Conservation (phyloP, 805 yeast species). For the Tetrapisispora fleetii region DNA sequence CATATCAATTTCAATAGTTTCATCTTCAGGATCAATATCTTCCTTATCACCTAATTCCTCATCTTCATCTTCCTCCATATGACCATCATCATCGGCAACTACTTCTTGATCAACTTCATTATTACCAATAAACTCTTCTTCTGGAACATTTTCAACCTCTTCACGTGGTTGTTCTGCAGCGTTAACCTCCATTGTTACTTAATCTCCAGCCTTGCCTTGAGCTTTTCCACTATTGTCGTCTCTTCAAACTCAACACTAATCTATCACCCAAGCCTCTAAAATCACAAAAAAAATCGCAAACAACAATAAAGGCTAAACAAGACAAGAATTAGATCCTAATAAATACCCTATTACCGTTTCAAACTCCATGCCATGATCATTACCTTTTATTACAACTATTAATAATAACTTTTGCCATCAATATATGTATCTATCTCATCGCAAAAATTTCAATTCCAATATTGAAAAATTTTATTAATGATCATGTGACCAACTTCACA, state of each 20-base stretch:
- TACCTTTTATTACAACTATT: too few relatives aligned
- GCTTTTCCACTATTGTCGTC: too few relatives aligned
- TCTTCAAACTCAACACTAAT: background rate
- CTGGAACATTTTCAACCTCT: constrained; percentile 11
- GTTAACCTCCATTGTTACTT: background rate
- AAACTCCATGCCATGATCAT: too few relatives aligned
- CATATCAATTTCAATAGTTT: constrained; percentile 66
- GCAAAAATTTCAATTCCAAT: background rate
- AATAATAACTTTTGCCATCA: background rate
- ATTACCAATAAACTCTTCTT: constrained; percentile 31
- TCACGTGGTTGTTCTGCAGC: background rate
- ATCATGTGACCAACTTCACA: too few relatives aligned
- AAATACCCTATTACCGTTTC: too few relatives aligned
- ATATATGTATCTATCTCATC: background rate
- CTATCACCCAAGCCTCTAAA: too few relatives aligned
- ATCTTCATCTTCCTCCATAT: constrained; percentile 25
- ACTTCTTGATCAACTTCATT: constrained; percentile 38
- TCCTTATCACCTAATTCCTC: constrained; percentile 32
- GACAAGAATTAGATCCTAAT: too few relatives aligned
- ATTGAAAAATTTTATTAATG: background rate
- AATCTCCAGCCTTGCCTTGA: too few relatives aligned
- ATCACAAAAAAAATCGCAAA: too few relatives aligned
- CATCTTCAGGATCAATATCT: constrained; percentile 31
- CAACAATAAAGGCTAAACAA: too few relatives aligned
- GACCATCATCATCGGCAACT: constrained; percentile 25